Percentiles rank a stretch among this genome's conserved stretches.
phyloP scores from a whole-genome alignment of 2,329 filamentous ascomycete species.

The Penicillium sp. region DNA sequence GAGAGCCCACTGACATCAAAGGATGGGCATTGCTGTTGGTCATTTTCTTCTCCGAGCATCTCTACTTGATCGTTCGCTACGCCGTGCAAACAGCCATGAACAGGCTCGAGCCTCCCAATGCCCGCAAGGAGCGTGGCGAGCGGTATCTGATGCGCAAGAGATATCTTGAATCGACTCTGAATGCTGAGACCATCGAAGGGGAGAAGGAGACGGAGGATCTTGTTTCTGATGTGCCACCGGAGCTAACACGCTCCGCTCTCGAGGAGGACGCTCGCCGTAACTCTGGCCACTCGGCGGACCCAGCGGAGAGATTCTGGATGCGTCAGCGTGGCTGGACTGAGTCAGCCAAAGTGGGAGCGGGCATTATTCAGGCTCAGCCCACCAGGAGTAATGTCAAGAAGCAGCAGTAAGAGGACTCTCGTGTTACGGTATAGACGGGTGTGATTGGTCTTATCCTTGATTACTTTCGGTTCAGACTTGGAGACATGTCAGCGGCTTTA shows the following conservation, averaged over 20 bases:
- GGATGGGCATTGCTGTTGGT: constrained; percentile 80
- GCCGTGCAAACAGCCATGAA: constrained; percentile 72
- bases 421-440: background rate
- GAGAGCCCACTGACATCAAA: constrained; percentile 63
- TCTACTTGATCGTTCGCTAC: constrained; percentile 79
- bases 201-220: constrained; percentile 20
- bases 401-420: constrained; percentile 31
- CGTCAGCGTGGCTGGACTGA: constrained; percentile 51
- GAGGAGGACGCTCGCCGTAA: constrained; percentile 49
- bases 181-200: constrained; percentile 27
- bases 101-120: constrained; percentile 82
- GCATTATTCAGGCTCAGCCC: constrained; percentile 44
- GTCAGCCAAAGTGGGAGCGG: constrained; percentile 44
- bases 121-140: constrained; percentile 82
- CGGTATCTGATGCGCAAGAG: constrained; percentile 78
- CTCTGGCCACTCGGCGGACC: constrained; percentile 38
- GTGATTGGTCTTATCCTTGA: background rate
- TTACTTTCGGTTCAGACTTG: background rate
- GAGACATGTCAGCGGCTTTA: background rate
- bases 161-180: constrained; percentile 62
- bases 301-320: constrained; percentile 49
- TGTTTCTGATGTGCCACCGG: constrained; percentile 18
- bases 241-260: constrained; percentile 43
- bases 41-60: constrained; percentile 84
- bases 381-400: constrained; percentile 38